Base-by-base conservation (phyloP, 306 rosid genomes). In the Vigna trinervia region DNA sequence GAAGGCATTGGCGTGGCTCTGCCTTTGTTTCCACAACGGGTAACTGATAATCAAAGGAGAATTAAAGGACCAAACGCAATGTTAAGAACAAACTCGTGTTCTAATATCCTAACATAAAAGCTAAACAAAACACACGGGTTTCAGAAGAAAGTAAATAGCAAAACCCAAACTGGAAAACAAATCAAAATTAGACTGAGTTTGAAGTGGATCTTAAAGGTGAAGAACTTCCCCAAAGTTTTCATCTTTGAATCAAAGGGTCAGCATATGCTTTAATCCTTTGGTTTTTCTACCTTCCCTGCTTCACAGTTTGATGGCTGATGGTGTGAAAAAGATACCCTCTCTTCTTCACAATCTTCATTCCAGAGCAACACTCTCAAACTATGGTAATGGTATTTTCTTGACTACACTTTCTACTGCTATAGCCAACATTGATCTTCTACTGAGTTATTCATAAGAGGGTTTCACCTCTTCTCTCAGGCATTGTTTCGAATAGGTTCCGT, bases 151-250 rank as follows among this genome's bases (percentile, higher is more conserved):
- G 45, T 61, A 14, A 61, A 46, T 26, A 65, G 71, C 34, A 71
- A 69, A 69, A 39, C 45, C 76, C 52, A 38, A 63, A 15, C 76
- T 58, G 50, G 69, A 20, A 54, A 62, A 10, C 15, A n/a, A 63
- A 15, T 15, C 1, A 62, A 34, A 62, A 23, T 6, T 28, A 8
- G 34, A 4, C 41, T 46, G 34, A 11, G 58, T 64, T 12, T 57
- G 81, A 53, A 83, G 19, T 71, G 84, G 92, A 91, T 91, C 92
- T 85, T 87, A 82, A 73, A 72, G 67, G 23, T 75, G 65, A 79
- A 52, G 73, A 51, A 54, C 28, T 30, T 64, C 22, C n/a, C 69
- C 84, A 79, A 80, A 80, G 86, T 20, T 68, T 62, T 53, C 70
- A 65, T 47, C 82, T 77, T 81, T 78, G 73, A 59, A 11, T 78